Evolutionary conservation across 2,329 filamentous ascomycete species (phyloP).

Genomic region (Ascochyta fabae): DNA sequence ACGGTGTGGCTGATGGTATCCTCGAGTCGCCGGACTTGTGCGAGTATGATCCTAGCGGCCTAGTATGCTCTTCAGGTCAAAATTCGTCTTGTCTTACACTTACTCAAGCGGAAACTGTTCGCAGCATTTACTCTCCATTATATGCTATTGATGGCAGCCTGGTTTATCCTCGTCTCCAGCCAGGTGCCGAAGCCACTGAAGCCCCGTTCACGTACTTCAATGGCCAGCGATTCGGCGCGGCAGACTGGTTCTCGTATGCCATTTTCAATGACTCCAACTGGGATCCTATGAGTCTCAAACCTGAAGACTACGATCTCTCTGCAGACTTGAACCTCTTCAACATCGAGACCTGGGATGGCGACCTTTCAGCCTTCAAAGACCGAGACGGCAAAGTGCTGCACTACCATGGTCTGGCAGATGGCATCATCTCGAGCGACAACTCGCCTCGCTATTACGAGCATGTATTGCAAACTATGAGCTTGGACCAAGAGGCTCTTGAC

Average conservation of each 20-base stretch:
- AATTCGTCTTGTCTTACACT: no score
- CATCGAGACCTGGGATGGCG: slow-evolving; percentile 44
- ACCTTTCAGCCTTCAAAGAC: slow-evolving; percentile 42
- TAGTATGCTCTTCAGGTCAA: no score
- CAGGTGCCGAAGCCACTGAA: no score
- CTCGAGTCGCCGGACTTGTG: no score
- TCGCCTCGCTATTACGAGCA: slow-evolving; percentile 55
- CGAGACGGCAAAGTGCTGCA: slow-evolving; percentile 22
- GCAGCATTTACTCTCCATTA: no score
- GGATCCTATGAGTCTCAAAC: slow-evolving; percentile 45
- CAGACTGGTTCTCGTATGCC: slow-evolving; percentile 56
- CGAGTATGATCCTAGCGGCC: no score
- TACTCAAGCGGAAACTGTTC: no score
- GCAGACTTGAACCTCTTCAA: slow-evolving; percentile 41
- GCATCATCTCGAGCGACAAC: slow-evolving; percentile 51
- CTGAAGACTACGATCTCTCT: slow-evolving; percentile 34
- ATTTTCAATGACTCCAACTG: slow-evolving; percentile 53
- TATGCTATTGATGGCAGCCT: no score
- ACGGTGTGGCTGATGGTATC: no score
- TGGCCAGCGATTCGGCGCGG: not conserved
- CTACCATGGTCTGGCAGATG: slow-evolving; percentile 29
- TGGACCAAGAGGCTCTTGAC: slow-evolving; percentile 37
- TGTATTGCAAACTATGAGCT: slow-evolving; percentile 48
- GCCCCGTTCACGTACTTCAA: no score
- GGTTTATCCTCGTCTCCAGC: no score